Evolutionary conservation across 495 filamentous ascomycete species (phyloP).

Genomic region (Penicillium taxi): DNA sequence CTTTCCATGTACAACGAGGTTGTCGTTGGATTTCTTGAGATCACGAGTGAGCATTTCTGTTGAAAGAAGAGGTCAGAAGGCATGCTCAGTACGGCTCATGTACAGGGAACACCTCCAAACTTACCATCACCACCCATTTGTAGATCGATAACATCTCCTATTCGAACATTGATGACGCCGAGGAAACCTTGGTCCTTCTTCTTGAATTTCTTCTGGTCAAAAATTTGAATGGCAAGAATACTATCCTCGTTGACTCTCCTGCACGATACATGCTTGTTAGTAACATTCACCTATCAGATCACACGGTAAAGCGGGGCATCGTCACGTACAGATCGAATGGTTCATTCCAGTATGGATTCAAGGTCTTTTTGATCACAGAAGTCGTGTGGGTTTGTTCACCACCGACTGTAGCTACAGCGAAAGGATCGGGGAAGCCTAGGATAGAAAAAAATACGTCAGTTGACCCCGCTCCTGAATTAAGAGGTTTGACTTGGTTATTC

Average conservation of each 20-base stretch:
- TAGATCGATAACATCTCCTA: conserved; percentile 88
- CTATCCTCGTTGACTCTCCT: conserved; percentile 87
- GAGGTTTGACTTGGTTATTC: not conserved
- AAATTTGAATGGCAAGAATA: conserved; percentile 95
- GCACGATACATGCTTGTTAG: conserved; percentile 8
- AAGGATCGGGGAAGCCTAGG: conserved; percentile 94
- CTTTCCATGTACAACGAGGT: conserved; percentile 94
- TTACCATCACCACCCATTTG: conserved; percentile 85
- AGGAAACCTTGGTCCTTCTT: conserved; percentile 99
- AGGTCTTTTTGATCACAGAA: conserved; percentile 87
- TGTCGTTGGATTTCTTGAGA: conserved; percentile 96
- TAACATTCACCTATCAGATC: conserved; percentile 16
- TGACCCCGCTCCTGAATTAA: conserved; percentile 8
- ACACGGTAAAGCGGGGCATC: not conserved
- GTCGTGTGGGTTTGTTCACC: conserved; percentile 97
- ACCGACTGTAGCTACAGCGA: conserved; percentile 91
- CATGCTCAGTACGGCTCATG: conserved; percentile 8
- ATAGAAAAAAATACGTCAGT: conserved; percentile 14
- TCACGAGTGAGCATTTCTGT: conserved; percentile 96
- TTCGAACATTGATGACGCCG: conserved; percentile 92
- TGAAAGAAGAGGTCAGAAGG: too few species aligned
- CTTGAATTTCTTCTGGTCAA: conserved; percentile 99
- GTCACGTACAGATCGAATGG: conserved; percentile 83
- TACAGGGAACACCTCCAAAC: conserved; percentile 20
- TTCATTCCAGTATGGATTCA: conserved; percentile 99